These are phyloP conservation scores for Takashimella koratensis DNA, from an alignment of 1,284 basidiomycete genomes.

Conservation along the genomic window DNA sequence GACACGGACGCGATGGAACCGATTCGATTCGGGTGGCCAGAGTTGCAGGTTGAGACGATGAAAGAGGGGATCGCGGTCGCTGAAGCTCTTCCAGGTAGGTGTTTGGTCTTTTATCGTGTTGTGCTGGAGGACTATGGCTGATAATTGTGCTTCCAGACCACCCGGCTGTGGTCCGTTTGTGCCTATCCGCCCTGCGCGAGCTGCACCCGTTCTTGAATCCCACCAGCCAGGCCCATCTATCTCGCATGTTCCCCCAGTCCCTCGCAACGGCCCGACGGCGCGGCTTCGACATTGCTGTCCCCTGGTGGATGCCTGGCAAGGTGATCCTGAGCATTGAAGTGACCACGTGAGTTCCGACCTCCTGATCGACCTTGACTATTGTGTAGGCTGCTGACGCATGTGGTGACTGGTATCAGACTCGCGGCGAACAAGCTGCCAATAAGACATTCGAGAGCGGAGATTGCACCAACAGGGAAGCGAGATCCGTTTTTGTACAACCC, in stretches of 20 bases:
- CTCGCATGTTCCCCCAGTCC: slow-evolving; percentile 64
- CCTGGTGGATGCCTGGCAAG: slow-evolving; percentile 74
- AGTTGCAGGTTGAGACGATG: slow-evolving; percentile 84
- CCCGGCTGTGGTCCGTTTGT: slow-evolving; percentile 29
- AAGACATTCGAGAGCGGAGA: slow-evolving; percentile 57
- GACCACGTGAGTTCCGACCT: too few species aligned
- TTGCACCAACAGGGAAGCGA: slow-evolving; percentile 40
- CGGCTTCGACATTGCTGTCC: slow-evolving; percentile 61
- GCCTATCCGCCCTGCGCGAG: slow-evolving; percentile 66
- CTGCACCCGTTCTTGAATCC: slow-evolving; percentile 63
- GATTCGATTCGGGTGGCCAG: slow-evolving; percentile 77
- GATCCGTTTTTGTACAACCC: slow-evolving; percentile 90
- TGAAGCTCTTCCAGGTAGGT: slow-evolving; percentile 81
- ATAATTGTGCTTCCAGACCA: slow-evolving; percentile 14
- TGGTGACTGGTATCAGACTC: too few species aligned
- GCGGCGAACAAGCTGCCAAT: slow-evolving; percentile 65
- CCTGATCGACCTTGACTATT: too few species aligned
- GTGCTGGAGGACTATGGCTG: not conserved
- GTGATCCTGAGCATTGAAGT: slow-evolving; percentile 75
- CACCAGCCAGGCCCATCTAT: slow-evolving; percentile 73
- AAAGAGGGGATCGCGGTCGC: slow-evolving; percentile 86
- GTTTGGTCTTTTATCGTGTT: too few species aligned
- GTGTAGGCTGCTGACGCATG: too few species aligned
- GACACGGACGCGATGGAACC: slow-evolving; percentile 47
- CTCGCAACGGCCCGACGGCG: slow-evolving; percentile 68